Evolutionary conservation across 306 rosid genomes (phyloP), one percentile per base, ranked within the genome.

Genomic region (Cucumis melo): DNA sequence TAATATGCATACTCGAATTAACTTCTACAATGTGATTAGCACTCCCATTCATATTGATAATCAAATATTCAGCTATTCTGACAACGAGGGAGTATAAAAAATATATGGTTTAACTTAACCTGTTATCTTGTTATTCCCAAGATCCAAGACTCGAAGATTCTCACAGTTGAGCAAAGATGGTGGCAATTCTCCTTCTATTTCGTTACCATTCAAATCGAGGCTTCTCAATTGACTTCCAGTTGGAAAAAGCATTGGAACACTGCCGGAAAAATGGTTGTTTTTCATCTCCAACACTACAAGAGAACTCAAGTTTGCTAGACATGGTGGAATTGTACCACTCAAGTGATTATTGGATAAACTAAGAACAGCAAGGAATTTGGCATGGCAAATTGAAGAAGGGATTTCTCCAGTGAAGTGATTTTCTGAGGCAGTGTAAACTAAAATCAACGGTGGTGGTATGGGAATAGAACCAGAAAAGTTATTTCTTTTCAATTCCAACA

Each of bases 401-500:
- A 58, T 58, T 58, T 58, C 63, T 58, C 63, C 34, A 58, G 7
- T 58, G 63, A 58, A 58, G 7, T 58, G 63, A 21, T 58, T 58
- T 58, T 58, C 64, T 23, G 36, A 58, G 24, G 64, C 64, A 4
- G 36, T 58, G 34, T 58, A 58, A 16, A 50, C 73, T 78, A 0
- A 83, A 53, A 16, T 75, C 61, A 4, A 78, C 38, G 23, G 65
- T 71, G 54, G 59, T 20, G 10, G 82, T 19, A 2, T 0, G 13
- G 84, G 85, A 8, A 87, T 73, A 14, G 44, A 32, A 16, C 88
- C 86, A 2, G 50, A 12, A 59, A 87, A 78, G 4, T 39, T 81
- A 23, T 87, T 87, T 51, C 9, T 75, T 24, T 62, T 83, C 51
- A 87, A 4, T 73, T 84, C 86, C 73, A 87, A 19, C 56, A 51